Percentiles rank a stretch among this genome's conserved stretches.
Evolutionary conservation across 345 rosid genomes (phyloP).

Genomic region (Corchorus capsularis): DNA sequence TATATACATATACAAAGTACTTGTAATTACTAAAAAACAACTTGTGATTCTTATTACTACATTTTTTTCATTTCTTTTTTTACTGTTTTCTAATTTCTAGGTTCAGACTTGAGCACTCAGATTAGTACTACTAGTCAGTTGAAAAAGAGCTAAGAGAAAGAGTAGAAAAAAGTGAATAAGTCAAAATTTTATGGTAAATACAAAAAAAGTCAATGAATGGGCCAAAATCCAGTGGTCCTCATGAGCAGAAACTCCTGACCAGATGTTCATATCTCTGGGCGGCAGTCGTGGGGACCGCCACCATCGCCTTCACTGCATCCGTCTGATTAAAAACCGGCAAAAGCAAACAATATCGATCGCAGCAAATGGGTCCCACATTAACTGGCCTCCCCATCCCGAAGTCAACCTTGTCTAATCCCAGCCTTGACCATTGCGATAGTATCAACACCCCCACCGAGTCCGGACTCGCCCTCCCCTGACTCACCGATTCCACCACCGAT

Average conservation of each 20-base stretch:
- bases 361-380: conserved; percentile 67
- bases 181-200: neutral
- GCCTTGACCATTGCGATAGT: conserved; percentile 85
- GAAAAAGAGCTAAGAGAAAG: neutral
- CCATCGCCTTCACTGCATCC: conserved; percentile 71
- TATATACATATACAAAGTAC: no score
- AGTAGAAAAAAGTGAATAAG: neutral
- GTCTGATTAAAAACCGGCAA: conserved; percentile 56
- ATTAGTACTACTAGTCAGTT: neutral
- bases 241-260: conserved; percentile 32
- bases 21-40: no score
- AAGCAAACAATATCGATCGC: conserved; percentile 74
- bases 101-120: neutral
- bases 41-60: neutral
- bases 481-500: conserved; percentile 62
- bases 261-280: conserved; percentile 58
- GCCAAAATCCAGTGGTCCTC: conserved; percentile 19
- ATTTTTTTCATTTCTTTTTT: neutral
- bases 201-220: conserved; percentile 9
- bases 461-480: conserved; percentile 48
- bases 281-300: conserved; percentile 69
- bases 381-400: conserved; percentile 74
- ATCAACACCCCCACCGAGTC: conserved; percentile 77
- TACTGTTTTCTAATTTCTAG: neutral
- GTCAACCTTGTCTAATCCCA: conserved; percentile 79